Conservation (phyloP, 78 protist genomes). For the Dictyostelium brefeldianum region DNA sequence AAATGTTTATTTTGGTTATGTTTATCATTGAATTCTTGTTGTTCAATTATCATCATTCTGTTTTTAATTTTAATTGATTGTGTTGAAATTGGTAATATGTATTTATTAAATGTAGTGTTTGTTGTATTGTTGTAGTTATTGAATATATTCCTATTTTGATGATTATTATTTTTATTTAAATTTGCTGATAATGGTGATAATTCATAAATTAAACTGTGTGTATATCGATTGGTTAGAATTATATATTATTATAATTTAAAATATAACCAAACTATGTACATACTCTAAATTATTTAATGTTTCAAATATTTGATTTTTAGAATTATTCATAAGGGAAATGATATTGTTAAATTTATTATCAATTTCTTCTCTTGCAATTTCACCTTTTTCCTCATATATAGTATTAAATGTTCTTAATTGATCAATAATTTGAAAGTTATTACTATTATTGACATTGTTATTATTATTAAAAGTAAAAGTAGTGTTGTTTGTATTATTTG, state of each 20-base stretch:
- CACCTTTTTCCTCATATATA: conserved; percentile 3
- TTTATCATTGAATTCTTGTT: conserved; percentile 11
- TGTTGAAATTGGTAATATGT: conserved; percentile 3
- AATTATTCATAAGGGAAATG: neutral
- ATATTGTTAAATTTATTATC: conserved; percentile 20
- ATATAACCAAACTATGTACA: neutral
- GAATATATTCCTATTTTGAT: neutral
- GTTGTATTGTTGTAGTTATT: neutral
- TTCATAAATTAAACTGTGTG: neutral
- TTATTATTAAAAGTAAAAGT: neutral
- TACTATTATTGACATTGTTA: neutral
- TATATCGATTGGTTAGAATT: neutral
- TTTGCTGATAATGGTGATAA: neutral
- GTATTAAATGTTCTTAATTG: neutral
- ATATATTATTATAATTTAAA: neutral
- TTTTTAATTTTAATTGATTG: conserved; percentile 21
- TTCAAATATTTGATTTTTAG: neutral
- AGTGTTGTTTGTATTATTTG: neutral
- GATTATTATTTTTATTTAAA: neutral
- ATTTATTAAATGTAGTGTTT: conserved; percentile 2
- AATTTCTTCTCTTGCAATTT: neutral
- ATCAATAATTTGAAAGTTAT: neutral
- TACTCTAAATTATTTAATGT: neutral
- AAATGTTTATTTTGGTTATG: conserved; percentile 55
- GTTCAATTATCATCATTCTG: neutral